Evolutionary conservation across 768 basidiomycete species (phyloP), one percentile per base, ranked within the genome.

Genomic region (Gyrodon lividus): DNA sequence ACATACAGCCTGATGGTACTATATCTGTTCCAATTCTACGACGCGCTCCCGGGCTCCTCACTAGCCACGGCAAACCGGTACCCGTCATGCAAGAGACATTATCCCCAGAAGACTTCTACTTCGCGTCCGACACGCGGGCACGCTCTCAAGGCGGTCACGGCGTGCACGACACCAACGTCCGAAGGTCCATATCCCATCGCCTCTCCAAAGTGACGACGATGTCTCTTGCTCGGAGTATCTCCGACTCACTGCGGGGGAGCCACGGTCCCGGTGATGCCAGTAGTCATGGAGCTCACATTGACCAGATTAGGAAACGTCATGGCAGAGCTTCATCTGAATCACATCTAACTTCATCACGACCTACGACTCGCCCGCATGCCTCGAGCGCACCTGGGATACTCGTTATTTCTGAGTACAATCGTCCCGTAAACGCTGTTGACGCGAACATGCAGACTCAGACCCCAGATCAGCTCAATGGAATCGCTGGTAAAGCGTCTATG

Each of bases 31-130:
- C 65, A 14, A 51, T 65, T 26, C 59, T 78, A 4, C 70, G 64
- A 43, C 68, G 77, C n/a, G 75, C 76, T 2, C 66, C 66, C 12
- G 69, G 64, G 46, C 53, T 77, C 41, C 51, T 69, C 33, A 64
- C 65, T n/a, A 66, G 62, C 54, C 67, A 66, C 19, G 61, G 64
- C 34, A 63, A 67, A 24, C 63, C 60, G 24, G 55, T 59, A 4
- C 46, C 9, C 12, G 48, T 19, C 23, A 19, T 43, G 30, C 37
- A 23, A 31, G 57, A 61, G 20, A 44, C 42, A 17, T 17, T 51
- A 12, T 52, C 54, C 28, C 33, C 48, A 4, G 50, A 13, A 33
- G 30, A 58, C 34, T 2, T 26, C 17, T 6, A 23, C 17, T 9
- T 13, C 39, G 13, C 26, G 20, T 24, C 16, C 23, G 14, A 19